Percentiles rank a stretch among this genome's conserved stretches.
These are phyloP conservation scores for Tolypocladium album DNA, from an alignment of 2,329 filamentous ascomycete species.

Conservation along the genomic window DNA sequence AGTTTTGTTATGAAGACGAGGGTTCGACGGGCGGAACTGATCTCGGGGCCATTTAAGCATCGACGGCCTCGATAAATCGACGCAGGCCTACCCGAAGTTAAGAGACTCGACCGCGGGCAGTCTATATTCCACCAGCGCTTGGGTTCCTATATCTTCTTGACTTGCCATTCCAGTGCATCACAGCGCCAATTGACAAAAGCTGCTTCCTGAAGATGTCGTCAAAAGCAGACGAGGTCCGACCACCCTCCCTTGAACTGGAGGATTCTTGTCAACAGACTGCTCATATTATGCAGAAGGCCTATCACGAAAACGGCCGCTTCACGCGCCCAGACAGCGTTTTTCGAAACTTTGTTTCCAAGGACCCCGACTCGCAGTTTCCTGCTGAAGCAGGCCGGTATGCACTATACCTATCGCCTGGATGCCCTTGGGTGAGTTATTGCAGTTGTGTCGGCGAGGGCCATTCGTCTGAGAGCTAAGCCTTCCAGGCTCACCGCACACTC, in stretches of 20 bases:
- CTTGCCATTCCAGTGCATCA: too few relatives aligned
- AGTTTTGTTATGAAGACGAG: not conserved
- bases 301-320: constrained; percentile 36
- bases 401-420: constrained; percentile 49
- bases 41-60: not conserved
- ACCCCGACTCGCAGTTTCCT: constrained; percentile 39
- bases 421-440: constrained; percentile 45
- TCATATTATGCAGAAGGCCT: not conserved
- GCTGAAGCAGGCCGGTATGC: constrained; percentile 50
- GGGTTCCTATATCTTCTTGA: too few relatives aligned
- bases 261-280: not conserved
- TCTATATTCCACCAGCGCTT: not conserved
- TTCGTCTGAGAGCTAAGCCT: not conserved
- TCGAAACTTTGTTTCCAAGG: constrained; percentile 42
- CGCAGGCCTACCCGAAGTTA: not conserved
- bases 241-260: not conserved
- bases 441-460: not conserved
- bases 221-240: not conserved
- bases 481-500: constrained; percentile 57
- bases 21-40: not conserved
- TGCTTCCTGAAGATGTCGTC: not conserved
- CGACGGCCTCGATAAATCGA: not conserved
- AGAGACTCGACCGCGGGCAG: not conserved
- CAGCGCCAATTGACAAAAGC: not conserved
- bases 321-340: constrained; percentile 42